A percentile compares a stretch with the other conserved stretches of the same genome.
Conservation (phyloP, 1,139 yeast species). For the Scheffersomyces cryptocercus region DNA sequence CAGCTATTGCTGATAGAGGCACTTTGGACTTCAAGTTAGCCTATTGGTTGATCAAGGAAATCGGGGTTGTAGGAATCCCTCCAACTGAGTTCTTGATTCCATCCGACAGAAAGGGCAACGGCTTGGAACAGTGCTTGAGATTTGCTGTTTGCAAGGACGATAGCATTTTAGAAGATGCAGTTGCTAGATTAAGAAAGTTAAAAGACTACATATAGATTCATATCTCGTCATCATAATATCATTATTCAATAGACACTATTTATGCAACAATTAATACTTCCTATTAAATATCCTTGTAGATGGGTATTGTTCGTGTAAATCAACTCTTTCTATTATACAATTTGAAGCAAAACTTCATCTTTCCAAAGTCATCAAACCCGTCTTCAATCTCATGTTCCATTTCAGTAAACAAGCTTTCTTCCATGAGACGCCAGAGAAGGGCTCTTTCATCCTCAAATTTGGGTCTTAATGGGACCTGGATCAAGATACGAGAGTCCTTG, state of each 20-base stretch:
- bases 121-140: slow-evolving; percentile 82
- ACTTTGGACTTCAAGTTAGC: slow-evolving; percentile 88
- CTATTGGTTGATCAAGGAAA: slow-evolving; percentile 87
- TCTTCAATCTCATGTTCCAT: slow-evolving; percentile 40
- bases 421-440: slow-evolving; percentile 56
- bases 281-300: slow-evolving; percentile 1
- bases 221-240: not conserved
- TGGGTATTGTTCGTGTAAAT: not conserved
- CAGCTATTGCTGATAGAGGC: slow-evolving; percentile 56
- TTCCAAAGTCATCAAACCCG: slow-evolving; percentile 89
- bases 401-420: slow-evolving; percentile 25
- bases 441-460: slow-evolving; percentile 67
- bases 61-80: slow-evolving; percentile 95
- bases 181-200: slow-evolving; percentile 65
- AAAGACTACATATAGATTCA: slow-evolving; percentile 54
- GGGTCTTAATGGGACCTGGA: slow-evolving; percentile 76
- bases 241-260: not conserved
- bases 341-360: slow-evolving; percentile 60
- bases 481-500: slow-evolving; percentile 47
- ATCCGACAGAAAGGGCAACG: slow-evolving; percentile 60
- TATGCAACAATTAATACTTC: slow-evolving; percentile 2
- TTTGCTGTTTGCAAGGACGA: slow-evolving; percentile 97
- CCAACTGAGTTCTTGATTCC: slow-evolving; percentile 86
- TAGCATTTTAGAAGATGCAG: slow-evolving; percentile 75
- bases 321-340: slow-evolving; percentile 18